A percentile compares a stretch with the other conserved stretches of the same genome.
Conservation (phyloP, 352 stramenopile genomes). For the Phytophthora multivora region DNA sequence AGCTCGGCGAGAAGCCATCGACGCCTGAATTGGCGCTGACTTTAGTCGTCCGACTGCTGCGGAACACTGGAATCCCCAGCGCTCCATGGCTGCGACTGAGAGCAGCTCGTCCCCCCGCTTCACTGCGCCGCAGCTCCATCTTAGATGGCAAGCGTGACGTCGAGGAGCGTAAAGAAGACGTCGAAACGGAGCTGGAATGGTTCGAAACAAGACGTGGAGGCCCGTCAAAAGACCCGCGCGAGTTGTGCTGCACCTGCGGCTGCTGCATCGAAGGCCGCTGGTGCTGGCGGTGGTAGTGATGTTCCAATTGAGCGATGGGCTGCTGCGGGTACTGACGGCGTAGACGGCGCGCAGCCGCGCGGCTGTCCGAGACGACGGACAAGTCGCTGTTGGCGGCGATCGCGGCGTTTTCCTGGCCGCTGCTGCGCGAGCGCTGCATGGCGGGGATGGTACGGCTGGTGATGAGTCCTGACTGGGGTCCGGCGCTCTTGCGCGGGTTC, state of each 20-base stretch:
- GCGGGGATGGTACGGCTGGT: slow-evolving; percentile 23
- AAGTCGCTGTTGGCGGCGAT: slow-evolving; percentile 7
- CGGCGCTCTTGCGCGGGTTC: slow-evolving; percentile 10
- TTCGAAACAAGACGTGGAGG: slow-evolving; percentile 23
- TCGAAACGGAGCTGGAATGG: not conserved
- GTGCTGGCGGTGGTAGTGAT: slow-evolving; percentile 38
- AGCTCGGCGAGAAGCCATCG: slow-evolving; percentile 23
- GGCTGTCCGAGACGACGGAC: slow-evolving; percentile 10
- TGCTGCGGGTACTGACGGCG: slow-evolving; percentile 36
- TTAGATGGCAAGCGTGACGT: slow-evolving; percentile 26
- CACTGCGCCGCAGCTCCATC: slow-evolving; percentile 24
- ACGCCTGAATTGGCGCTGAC: slow-evolving; percentile 17
- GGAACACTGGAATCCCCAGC: slow-evolving; percentile 50
- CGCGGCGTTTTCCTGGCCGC: slow-evolving; percentile 23
- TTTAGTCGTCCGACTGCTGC: slow-evolving; percentile 42
- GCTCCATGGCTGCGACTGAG: slow-evolving; percentile 22
- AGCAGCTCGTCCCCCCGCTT: slow-evolving; percentile 12
- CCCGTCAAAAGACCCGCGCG: slow-evolving; percentile 12
- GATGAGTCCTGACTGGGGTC: slow-evolving; percentile 4
- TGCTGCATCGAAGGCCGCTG: slow-evolving; percentile 11
- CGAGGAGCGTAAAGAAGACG: slow-evolving; percentile 18
- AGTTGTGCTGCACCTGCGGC: slow-evolving; percentile 6
- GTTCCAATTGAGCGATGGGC: slow-evolving; percentile 40
- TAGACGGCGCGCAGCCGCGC: slow-evolving; percentile 23
- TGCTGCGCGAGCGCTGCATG: slow-evolving; percentile 24